These are phyloP conservation scores for Pseudonectria buxi DNA, from an alignment of 2,329 filamentous ascomycete species.

Conservation along the genomic window DNA sequence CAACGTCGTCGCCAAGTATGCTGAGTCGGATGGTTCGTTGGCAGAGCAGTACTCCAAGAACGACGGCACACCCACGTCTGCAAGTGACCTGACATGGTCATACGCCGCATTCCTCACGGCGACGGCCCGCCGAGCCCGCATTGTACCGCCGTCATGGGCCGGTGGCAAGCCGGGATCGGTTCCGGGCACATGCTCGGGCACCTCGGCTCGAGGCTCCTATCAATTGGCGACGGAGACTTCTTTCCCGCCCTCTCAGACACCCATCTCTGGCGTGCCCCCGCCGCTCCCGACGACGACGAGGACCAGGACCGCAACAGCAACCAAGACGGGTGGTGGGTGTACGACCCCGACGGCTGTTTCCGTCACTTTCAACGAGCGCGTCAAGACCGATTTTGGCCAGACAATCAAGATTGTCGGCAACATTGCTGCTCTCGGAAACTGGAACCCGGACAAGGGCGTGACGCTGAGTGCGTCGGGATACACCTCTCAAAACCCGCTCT, in stretches of 20 bases:
- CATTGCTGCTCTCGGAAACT: slow-evolving; percentile 52
- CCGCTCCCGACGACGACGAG: slow-evolving; percentile 25
- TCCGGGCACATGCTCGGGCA: slow-evolving; percentile 41
- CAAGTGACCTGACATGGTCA: slow-evolving; percentile 65
- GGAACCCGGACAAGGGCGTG: slow-evolving; percentile 50
- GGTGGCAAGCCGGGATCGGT: slow-evolving; percentile 38
- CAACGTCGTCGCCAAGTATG: slow-evolving; percentile 56
- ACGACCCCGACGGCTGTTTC: slow-evolving; percentile 39
- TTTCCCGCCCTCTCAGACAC: slow-evolving; percentile 45
- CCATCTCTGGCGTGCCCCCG: slow-evolving; percentile 25
- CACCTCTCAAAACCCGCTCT: slow-evolving; percentile 52
- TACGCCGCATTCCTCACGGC: slow-evolving; percentile 64
- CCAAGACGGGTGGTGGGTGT: slow-evolving; percentile 30
- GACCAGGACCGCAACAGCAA: slow-evolving; percentile 16
- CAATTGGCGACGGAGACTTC: slow-evolving; percentile 37
- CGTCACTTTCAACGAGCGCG: slow-evolving; percentile 56
- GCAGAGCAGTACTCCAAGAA: slow-evolving; percentile 59
- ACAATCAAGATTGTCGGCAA: slow-evolving; percentile 60
- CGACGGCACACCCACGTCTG: slow-evolving; percentile 51
- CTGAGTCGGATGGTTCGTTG: slow-evolving; percentile 54
- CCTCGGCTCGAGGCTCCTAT: slow-evolving; percentile 46
- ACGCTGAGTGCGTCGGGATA: slow-evolving; percentile 53
- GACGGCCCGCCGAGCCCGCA: slow-evolving; percentile 47
- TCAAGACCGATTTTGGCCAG: slow-evolving; percentile 53
- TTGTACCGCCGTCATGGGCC: slow-evolving; percentile 52